These are phyloP conservation scores for Crucibulum laeve DNA, from an alignment of 768 basidiomycete genomes.

Conservation along the genomic window DNA sequence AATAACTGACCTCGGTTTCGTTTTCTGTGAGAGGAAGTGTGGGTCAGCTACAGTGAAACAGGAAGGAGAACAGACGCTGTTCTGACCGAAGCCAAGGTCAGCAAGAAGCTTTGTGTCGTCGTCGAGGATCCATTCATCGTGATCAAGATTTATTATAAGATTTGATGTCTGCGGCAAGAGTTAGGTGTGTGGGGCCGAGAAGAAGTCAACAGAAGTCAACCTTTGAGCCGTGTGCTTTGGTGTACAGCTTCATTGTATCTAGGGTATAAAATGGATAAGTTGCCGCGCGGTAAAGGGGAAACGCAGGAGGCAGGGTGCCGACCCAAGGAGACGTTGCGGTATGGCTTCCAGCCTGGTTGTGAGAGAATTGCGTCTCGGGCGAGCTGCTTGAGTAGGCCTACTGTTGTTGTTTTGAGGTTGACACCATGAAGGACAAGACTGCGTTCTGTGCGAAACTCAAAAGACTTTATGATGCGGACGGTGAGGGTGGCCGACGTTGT, in stretches of 20 bases:
- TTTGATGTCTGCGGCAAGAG: constrained; percentile 72
- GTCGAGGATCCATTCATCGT: constrained; percentile 88
- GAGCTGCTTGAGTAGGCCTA: constrained; percentile 71
- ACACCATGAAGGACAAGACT: constrained; percentile 80
- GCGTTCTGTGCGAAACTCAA: constrained; percentile 87
- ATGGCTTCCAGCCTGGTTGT: constrained; percentile 85
- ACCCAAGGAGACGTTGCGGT: constrained; percentile 72
- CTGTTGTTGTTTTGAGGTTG: constrained; percentile 76
- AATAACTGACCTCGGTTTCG: constrained; percentile 93
- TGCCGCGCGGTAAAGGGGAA: constrained; percentile 1
- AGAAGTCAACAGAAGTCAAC: constrained; percentile 31
- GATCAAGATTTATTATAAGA: constrained; percentile 95
- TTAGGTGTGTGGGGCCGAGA: not conserved
- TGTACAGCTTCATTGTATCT: constrained; percentile 96
- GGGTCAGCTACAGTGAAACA: not conserved
- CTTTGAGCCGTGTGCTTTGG: constrained; percentile 93
- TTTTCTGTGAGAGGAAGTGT: constrained; percentile 58
- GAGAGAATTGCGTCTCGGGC: constrained; percentile 72
- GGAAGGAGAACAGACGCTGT: constrained; percentile 16
- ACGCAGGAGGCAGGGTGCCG: constrained; percentile 8
- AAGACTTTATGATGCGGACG: constrained; percentile 91
- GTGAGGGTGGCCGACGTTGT: constrained; percentile 81
- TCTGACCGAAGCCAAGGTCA: constrained; percentile 68
- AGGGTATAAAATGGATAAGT: constrained; percentile 8
- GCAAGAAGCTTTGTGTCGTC: constrained; percentile 64